Percentiles rank a stretch among this genome's conserved stretches.
These are phyloP conservation scores for Discostella stelligeroides DNA, from an alignment of 108 stramenopile genomes.

Conservation along the genomic window DNA sequence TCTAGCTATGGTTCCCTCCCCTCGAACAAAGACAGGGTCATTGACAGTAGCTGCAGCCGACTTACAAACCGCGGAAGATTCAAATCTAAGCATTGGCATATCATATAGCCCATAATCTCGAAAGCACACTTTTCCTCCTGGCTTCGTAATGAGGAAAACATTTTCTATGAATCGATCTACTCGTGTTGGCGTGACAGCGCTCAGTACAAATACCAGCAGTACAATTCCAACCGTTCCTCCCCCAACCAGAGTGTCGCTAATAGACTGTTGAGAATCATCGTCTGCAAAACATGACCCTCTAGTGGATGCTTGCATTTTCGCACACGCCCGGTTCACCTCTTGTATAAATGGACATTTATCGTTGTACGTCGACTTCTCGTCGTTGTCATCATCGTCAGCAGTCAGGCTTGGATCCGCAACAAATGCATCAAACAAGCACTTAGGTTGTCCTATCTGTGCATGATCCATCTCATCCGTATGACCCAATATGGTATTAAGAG, in stretches of 20 bases:
- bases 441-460: no score
- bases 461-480: no score
- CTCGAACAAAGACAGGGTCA: constrained; percentile 30
- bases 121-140: constrained; percentile 45
- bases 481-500: not conserved
- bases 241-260: constrained; percentile 6
- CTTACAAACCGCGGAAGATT: constrained; percentile 8
- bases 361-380: not conserved
- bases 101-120: constrained; percentile 48
- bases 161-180: constrained; percentile 22
- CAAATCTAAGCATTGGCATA: constrained; percentile 52
- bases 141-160: constrained; percentile 7
- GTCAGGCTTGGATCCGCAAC: constrained; percentile 25
- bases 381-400: not conserved
- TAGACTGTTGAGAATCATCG: no score
- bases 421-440: constrained; percentile 22
- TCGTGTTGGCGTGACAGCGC: constrained; percentile 33
- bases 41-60: not conserved
- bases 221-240: constrained; percentile 30
- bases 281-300: no score
- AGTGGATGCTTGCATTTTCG: not conserved
- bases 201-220: constrained; percentile 44
- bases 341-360: constrained; percentile 1
- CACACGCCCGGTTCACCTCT: constrained; percentile 18
- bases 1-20: constrained; percentile 43